Base-by-base conservation (phyloP, 495 filamentous ascomycete genomes). In the Stereocaulon alpinum region DNA sequence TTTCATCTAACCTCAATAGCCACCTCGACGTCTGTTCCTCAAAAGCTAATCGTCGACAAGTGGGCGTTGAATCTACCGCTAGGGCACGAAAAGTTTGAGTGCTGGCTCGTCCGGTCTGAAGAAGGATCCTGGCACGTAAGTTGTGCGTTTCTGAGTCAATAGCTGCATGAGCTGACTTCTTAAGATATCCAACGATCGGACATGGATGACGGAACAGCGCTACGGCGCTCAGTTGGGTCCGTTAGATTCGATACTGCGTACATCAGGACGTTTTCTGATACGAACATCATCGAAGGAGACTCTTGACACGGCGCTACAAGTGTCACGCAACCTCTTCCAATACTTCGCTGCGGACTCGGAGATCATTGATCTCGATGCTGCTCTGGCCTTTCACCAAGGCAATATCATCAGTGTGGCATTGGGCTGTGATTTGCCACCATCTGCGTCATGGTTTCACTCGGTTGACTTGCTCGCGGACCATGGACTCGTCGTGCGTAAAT, bases 311-410 rank as follows among this genome's bases (percentile, higher is more conserved):
- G 80, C 78, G 1, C 64, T 80, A 12, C 81, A 83, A 56, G 72
- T 82, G n/a, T 75, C 80, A 24, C 74, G 80, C 40, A 85, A 83
- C 61, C 69, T 84, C 2, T 73, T 75, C 58, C 82, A 83, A 61
- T 84, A 83, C 62, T 83, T 79, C 68, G 71, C 66, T 61, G 81
- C 80, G 37, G 81, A 83, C 66, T 69, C 78, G n/a, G 67, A 71
- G 37, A 75, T 83, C 41, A 44, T 63, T 30, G 44, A 63, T 27
- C 29, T 29, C 6, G 40, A 24, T 44, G 14, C 55, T 30, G 37
- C n/a, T 59, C 32, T 29, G 11, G 27, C 37, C 30, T 14, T 27
- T 24, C 30, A 47, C 18, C 55, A 56, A 44, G 75, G 74, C 24
- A 77, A 74, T 56, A 56, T 66, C 15, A 68, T 77, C 20, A 60